phyloP scores from a whole-genome alignment of 2,329 filamentous ascomycete species.

The Sordariomycetes sp. region DNA sequence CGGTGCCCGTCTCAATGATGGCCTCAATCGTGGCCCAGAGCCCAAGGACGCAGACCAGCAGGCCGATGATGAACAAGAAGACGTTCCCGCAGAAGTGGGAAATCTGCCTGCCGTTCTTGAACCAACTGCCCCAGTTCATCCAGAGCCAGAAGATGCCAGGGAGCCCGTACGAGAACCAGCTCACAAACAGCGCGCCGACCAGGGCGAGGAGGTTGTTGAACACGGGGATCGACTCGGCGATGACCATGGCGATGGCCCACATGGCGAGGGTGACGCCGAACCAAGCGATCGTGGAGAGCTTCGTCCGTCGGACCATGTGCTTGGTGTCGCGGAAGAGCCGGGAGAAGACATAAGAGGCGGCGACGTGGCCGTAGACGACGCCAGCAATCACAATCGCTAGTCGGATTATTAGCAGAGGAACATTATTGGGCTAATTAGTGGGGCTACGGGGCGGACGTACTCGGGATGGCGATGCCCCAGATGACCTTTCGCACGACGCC shows the following conservation, averaged over 20 bases:
- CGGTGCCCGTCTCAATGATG: slow-evolving; percentile 16
- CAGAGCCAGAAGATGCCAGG: slow-evolving; percentile 25
- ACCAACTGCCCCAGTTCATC: slow-evolving; percentile 24
- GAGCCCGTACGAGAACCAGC: slow-evolving; percentile 18
- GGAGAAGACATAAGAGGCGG: slow-evolving; percentile 18
- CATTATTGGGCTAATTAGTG: slow-evolving; percentile 5
- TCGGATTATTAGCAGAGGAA: not conserved
- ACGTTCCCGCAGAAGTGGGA: slow-evolving; percentile 20
- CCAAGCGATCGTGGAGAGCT: slow-evolving; percentile 18
- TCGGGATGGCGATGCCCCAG: slow-evolving; percentile 15
- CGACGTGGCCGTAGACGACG: slow-evolving; percentile 8
- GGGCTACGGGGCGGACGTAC: not conserved
- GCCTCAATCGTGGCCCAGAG: slow-evolving; percentile 27
- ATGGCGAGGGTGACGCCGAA: slow-evolving; percentile 1
- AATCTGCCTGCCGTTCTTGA: slow-evolving; percentile 18
- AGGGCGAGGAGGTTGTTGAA: slow-evolving; percentile 21
- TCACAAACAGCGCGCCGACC: slow-evolving; percentile 21
- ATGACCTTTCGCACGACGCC: slow-evolving; percentile 19
- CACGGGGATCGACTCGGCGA: slow-evolving; percentile 7
- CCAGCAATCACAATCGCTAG: slow-evolving; percentile 18
- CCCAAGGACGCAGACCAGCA: slow-evolving; percentile 24
- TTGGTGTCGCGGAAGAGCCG: slow-evolving; percentile 16
- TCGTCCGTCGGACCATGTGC: slow-evolving; percentile 15
- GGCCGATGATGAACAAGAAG: slow-evolving; percentile 19
- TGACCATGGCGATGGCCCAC: slow-evolving; percentile 25